Evolutionary conservation across 495 filamentous ascomycete genomes (phyloP).

Genomic region (Zalerion maritima): DNA sequence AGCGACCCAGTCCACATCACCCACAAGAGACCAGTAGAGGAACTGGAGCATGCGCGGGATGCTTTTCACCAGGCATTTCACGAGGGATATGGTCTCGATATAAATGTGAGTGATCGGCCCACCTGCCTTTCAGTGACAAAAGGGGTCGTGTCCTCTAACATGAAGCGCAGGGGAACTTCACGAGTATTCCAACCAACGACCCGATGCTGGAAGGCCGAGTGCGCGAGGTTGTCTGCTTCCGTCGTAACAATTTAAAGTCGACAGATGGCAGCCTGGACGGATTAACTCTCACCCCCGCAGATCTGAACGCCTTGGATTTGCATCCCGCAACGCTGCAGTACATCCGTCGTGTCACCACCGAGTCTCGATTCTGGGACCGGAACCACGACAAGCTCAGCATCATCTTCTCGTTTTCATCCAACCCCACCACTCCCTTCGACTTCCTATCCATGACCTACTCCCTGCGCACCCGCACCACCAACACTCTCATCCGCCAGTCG

Average conservation of each 20-base stretch:
- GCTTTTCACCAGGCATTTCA: conserved; percentile 15
- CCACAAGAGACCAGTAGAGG: conserved; percentile 17
- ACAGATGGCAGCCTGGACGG: conserved; percentile 17
- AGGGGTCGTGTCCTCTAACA: conserved; percentile 1
- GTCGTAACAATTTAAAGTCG: background rate
- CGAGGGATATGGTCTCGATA: conserved; percentile 13
- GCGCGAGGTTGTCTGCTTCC: conserved; percentile 17
- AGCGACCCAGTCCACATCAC: conserved; percentile 10
- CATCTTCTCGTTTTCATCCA: conserved; percentile 19
- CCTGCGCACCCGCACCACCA: conserved; percentile 12
- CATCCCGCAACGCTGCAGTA: conserved; percentile 17
- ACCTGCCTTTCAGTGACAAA: background rate
- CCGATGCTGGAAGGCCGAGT: conserved; percentile 13
- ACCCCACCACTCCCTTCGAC: conserved; percentile 19
- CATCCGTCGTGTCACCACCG: conserved; percentile 14
- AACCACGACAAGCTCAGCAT: conserved; percentile 16
- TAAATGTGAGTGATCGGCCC: conserved; percentile 9
- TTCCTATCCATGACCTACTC: conserved; percentile 22
- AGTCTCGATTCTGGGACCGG: conserved; percentile 19
- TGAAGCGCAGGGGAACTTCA: conserved; percentile 15
- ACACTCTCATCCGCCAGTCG: conserved; percentile 17
- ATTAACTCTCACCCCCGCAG: conserved; percentile 13
- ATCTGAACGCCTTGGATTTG: conserved; percentile 15
- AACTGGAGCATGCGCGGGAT: conserved; percentile 11
- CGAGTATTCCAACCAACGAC: conserved; percentile 8